Conservation (phyloP, 78 protist genomes). For the Dictyostelium capitatum region DNA sequence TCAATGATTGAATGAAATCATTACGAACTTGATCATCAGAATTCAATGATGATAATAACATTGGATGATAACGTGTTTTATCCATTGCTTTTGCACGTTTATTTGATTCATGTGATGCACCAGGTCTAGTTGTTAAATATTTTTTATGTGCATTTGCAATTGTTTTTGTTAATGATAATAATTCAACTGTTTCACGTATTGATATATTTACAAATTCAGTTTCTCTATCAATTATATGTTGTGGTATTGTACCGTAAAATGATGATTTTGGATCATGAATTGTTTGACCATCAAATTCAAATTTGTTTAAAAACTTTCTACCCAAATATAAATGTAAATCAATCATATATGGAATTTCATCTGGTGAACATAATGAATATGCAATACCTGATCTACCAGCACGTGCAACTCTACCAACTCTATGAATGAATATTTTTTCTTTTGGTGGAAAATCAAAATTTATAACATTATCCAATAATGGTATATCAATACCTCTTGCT, state of each 20-base stretch:
- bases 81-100: constrained; percentile 70
- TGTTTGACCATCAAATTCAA: constrained; percentile 4
- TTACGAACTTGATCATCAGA: constrained; percentile 18
- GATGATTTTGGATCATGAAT: constrained; percentile 17
- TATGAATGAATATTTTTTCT: constrained; percentile 99
- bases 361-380: constrained; percentile 92
- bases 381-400: constrained; percentile 98
- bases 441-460: constrained; percentile 98
- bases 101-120: constrained; percentile 84
- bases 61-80: constrained; percentile 22
- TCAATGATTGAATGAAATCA: constrained; percentile 34
- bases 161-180: constrained; percentile 33
- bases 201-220: constrained; percentile 17
- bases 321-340: constrained; percentile 94
- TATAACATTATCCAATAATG: constrained; percentile 98
- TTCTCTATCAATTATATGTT: constrained; percentile 43
- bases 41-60: neutral
- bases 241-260: constrained; percentile 74
- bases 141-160: constrained; percentile 85
- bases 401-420: constrained; percentile 99
- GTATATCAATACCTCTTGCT: constrained; percentile 99
- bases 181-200: constrained; percentile 31
- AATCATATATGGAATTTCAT: constrained; percentile 95
- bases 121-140: constrained; percentile 85
- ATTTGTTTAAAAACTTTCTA: constrained; percentile 24